phyloP scores from a whole-genome alignment of 83 land plant genomes.

The Isoetes engelmannii region DNA sequence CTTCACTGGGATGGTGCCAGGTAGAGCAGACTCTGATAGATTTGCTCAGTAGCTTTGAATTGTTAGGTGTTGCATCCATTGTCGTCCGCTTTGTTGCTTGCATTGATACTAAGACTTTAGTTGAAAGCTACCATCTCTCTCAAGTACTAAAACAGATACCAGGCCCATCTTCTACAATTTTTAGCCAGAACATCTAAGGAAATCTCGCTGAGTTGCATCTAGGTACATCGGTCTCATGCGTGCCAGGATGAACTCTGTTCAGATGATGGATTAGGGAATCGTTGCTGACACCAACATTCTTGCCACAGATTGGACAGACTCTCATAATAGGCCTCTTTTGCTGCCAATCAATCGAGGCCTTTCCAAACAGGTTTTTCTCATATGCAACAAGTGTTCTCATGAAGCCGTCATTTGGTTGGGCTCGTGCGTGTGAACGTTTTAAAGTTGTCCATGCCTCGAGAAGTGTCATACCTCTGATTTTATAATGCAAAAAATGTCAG shows the following conservation, averaged over 20 bases:
- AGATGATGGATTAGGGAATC: slow-evolving; percentile 70
- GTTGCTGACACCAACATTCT: slow-evolving; percentile 75
- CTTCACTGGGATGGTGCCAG: too few relatives aligned
- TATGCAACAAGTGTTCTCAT: slow-evolving; percentile 47
- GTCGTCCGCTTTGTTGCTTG: too few relatives aligned
- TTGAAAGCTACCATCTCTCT: too few relatives aligned
- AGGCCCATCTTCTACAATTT: too few relatives aligned
- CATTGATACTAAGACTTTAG: too few relatives aligned
- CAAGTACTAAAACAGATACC: too few relatives aligned
- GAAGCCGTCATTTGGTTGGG: slow-evolving; percentile 95
- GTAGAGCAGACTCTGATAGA: too few relatives aligned
- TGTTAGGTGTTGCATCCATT: too few relatives aligned
- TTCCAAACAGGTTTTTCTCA: slow-evolving; percentile 63
- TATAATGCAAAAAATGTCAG: background rate
- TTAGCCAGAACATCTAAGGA: too few relatives aligned
- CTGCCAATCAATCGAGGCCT: slow-evolving; percentile 81
- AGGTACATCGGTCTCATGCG: background rate
- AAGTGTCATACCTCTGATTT: slow-evolving; percentile 54
- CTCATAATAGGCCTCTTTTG: slow-evolving; percentile 59
- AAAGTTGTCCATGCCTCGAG: slow-evolving; percentile 70
- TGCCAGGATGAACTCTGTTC: slow-evolving; percentile 50
- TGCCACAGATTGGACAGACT: slow-evolving; percentile 81
- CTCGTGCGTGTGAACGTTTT: slow-evolving; percentile 69
- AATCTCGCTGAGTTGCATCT: too few relatives aligned
- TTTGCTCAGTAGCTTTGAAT: too few relatives aligned